Evolutionary conservation across 768 basidiomycete species (phyloP).

Genomic region (Termitomyces sp.): DNA sequence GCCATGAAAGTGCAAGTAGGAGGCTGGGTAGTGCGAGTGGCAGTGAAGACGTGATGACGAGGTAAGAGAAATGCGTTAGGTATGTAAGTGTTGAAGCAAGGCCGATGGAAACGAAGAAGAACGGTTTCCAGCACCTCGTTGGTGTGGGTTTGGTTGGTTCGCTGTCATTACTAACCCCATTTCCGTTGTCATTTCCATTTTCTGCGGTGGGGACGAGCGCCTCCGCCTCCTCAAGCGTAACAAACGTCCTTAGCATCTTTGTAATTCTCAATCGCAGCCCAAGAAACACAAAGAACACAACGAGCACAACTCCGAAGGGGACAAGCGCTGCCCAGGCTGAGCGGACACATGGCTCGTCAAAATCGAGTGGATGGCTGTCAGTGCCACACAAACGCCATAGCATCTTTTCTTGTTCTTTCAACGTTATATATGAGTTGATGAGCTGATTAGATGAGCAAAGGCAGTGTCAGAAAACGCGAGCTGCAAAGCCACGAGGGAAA

Average conservation of each 20-base stretch:
- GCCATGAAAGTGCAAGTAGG: constrained; percentile 56
- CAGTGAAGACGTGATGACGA: constrained; percentile 32
- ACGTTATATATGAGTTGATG: too few species aligned
- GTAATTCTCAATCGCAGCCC: neutral
- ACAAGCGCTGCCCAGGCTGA: constrained; percentile 1
- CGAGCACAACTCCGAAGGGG: constrained; percentile 38
- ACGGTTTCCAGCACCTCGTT: constrained; percentile 15
- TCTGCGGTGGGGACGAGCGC: constrained; percentile 19
- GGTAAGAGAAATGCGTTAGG: constrained; percentile 58
- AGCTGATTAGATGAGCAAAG: neutral
- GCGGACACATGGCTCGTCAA: neutral
- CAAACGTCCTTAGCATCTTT: constrained; percentile 23
- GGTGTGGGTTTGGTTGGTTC: neutral
- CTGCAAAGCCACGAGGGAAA: neutral
- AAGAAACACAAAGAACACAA: constrained; percentile 29
- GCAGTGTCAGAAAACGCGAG: neutral
- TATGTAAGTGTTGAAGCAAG: constrained; percentile 56
- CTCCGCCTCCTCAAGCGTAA: constrained; percentile 57
- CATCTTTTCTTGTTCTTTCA: neutral
- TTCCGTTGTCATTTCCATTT: constrained; percentile 15
- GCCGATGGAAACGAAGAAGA: constrained; percentile 54
- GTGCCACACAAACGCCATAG: constrained; percentile 22
- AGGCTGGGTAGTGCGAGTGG: constrained; percentile 38
- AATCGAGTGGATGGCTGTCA: constrained; percentile 5
- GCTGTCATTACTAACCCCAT: neutral